phyloP scores from a whole-genome alignment of 208 protist genomes.

The Leishmania guyanensis region DNA sequence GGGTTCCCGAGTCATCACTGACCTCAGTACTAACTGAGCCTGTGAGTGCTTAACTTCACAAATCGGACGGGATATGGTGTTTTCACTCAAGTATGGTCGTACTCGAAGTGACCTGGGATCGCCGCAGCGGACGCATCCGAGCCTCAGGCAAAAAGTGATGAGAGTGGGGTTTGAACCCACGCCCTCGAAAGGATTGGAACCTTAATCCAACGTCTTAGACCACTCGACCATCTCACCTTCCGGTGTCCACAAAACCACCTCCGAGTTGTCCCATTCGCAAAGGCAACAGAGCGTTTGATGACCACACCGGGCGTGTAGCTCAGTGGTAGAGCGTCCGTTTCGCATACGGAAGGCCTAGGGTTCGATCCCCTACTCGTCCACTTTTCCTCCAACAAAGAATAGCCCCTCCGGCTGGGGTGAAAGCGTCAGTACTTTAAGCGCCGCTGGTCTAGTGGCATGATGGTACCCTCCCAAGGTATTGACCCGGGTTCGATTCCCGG shows the following conservation, averaged over 20 bases:
- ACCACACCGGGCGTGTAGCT: constrained; percentile 54
- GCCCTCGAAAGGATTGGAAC: constrained; percentile 73
- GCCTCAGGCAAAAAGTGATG: constrained; percentile 36
- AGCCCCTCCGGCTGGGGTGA: no score
- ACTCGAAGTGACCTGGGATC: constrained; percentile 14
- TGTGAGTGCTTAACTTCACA: constrained; percentile 5
- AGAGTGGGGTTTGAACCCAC: constrained; percentile 75
- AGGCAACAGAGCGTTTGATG: no score
- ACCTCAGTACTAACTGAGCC: constrained; percentile 3
- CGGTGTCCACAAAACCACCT: constrained; percentile 23
- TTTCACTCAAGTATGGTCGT: constrained; percentile 10
- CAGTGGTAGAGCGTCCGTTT: constrained; percentile 82
- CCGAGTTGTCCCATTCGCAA: no score
- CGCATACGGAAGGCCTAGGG: constrained; percentile 77
- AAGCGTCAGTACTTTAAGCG: constrained; percentile 9
- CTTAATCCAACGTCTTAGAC: constrained; percentile 76
- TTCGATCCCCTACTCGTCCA: constrained; percentile 71
- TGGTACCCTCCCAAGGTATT: constrained; percentile 93
- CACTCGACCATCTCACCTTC: constrained; percentile 71
- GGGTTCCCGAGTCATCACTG: constrained; percentile 9
- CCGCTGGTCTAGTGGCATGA: constrained; percentile 93
- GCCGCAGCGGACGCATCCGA: not conserved
- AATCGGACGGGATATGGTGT: constrained; percentile 12
- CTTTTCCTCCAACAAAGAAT: no score
- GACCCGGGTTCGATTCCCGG: constrained; percentile 92